phyloP scores from a whole-genome alignment of 805 yeast species.

The Kodamaea kaohsiungensis region DNA sequence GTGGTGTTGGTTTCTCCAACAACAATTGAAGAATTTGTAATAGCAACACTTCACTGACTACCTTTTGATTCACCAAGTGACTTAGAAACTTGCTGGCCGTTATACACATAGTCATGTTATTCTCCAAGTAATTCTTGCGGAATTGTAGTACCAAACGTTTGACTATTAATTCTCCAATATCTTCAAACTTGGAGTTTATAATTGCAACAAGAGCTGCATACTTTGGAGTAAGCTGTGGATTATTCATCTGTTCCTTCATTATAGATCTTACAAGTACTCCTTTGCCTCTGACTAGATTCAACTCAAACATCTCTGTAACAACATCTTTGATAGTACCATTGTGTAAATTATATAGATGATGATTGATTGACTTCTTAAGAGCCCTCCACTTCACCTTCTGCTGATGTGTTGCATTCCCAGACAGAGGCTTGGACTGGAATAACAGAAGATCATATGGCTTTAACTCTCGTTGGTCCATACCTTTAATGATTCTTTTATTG shows the following conservation, averaged over 20 bases:
- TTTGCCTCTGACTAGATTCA: conserved; percentile 58
- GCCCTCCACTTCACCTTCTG: conserved; percentile 21
- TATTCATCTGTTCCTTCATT: conserved; percentile 52
- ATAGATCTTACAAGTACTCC: conserved; percentile 61
- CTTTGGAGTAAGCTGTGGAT: conserved; percentile 42
- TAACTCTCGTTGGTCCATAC: not conserved
- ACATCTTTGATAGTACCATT: conserved; percentile 48
- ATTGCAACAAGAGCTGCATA: conserved; percentile 61
- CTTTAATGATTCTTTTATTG: not conserved
- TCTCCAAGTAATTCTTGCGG: conserved; percentile 49
- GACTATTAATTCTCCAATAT: conserved; percentile 59
- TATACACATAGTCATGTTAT: conserved; percentile 46
- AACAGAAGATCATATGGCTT: conserved; percentile 7
- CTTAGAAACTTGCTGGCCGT: conserved; percentile 54
- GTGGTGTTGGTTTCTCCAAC: conserved; percentile 49
- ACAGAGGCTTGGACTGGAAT: conserved; percentile 6
- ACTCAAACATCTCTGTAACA: conserved; percentile 50
- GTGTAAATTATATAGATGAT: conserved; percentile 48
- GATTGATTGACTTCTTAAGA: conserved; percentile 25
- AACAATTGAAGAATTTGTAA: conserved; percentile 38
- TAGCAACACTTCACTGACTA: conserved; percentile 37
- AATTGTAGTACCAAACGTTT: conserved; percentile 59
- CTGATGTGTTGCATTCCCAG: conserved; percentile 10
- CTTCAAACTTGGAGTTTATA: conserved; percentile 67
- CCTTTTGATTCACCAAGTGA: conserved; percentile 62